Base-by-base conservation (phyloP, 805 yeast species). In the Zygoascus tannicola region DNA sequence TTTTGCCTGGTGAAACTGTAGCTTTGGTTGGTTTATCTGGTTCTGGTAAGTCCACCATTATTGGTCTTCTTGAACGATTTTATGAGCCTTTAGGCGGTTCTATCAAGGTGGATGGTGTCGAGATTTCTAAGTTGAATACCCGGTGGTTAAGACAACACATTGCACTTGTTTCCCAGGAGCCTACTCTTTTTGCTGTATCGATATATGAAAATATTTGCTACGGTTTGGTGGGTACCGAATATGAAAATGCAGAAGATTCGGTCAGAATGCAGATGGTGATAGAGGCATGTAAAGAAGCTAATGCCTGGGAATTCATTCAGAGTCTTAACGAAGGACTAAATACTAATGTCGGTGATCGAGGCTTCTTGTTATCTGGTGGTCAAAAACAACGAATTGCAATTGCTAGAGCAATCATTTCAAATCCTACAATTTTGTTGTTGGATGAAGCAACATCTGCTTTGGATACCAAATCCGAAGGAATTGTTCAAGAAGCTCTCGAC, bases 1-100 rank as follows among this genome's bases (percentile, higher is more conserved):
- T 90, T 26, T 87, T 90, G 7, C 86, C 94, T 2, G 97, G 97
- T 5, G 65, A 80, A 55, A 87, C 86, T 51, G 94, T 88, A 23
- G 97, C 97, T 8, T 75, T 90, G 50, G 98, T 90, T 14, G 98
- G 98, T 2, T 94, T 95, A 4, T 83, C 94, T 2, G 98, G 98
- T 2, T 80, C 90, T 53, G 98, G 98, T 30, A 90, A 90, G 65
- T 86, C 96, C 0, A 90, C 98, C 0, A 76, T 90, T 35, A 69
- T 90, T 50, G 78, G 88, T 56, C 65, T 90, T 23, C 80, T 86
- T 0, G 94, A 87, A 66, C 70, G 97, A 50, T 90, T 90, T 59
- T 90, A 88, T 63, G 92, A 86, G 56, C 83, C 86, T 1, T 66
- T 69, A 21, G 65, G 71, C 4, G 97, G 97, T 19, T 64, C 80